phyloP scores from a whole-genome alignment of 2,329 filamentous ascomycete genomes.

The Sporothrix inflata region DNA sequence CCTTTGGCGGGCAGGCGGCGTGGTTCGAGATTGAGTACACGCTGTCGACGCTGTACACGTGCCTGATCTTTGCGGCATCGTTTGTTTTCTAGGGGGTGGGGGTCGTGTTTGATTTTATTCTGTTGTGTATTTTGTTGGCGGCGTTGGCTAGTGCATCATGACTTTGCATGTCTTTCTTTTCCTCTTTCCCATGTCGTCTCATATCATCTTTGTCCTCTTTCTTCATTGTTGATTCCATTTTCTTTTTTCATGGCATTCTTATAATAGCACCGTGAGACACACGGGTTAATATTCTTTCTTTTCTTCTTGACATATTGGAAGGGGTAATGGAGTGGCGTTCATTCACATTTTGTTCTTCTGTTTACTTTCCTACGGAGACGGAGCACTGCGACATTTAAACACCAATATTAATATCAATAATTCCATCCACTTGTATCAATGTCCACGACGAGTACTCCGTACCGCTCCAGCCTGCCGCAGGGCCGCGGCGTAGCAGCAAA shows the following conservation, averaged over 20 bases:
- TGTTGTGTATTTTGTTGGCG: neutral
- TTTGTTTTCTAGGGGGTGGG: constrained; percentile 23
- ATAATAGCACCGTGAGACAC: neutral
- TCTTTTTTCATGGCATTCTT: neutral
- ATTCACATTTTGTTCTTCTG: neutral
- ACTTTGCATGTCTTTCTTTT: neutral
- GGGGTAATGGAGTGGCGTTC: neutral
- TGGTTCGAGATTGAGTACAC: constrained; percentile 62
- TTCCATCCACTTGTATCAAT: no score
- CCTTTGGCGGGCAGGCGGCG: constrained; percentile 56
- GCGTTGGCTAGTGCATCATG: neutral
- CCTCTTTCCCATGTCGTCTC: neutral
- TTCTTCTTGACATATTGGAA: neutral
- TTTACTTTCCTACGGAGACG: neutral
- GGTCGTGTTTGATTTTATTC: neutral
- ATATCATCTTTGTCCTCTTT: neutral
- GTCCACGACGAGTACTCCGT: no score
- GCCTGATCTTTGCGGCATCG: constrained; percentile 51
- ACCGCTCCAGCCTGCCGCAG: no score
- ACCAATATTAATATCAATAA: no score
- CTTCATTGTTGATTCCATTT: neutral
- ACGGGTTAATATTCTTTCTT: constrained; percentile 15
- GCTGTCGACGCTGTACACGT: constrained; percentile 54
- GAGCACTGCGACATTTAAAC: neutral
- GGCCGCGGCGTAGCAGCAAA: no score